Conservation (phyloP, 2,329 filamentous ascomycete species). For the Daldinia eschscholtzii region DNA sequence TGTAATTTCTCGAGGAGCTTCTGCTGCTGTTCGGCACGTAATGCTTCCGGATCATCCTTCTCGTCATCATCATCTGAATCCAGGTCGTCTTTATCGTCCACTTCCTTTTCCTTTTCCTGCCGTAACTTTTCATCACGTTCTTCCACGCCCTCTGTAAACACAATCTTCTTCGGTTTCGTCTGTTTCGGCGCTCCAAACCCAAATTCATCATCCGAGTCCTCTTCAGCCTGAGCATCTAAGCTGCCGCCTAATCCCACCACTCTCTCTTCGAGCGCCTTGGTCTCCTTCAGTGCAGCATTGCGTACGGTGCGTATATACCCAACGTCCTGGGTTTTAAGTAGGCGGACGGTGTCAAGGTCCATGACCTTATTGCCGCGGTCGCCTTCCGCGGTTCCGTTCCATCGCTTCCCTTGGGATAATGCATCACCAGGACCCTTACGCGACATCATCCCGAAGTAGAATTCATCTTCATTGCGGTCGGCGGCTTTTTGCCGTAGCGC, state of each 20-base stretch:
- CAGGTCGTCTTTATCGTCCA: constrained; percentile 31
- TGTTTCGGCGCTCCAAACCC: constrained; percentile 43
- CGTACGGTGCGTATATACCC: constrained; percentile 74
- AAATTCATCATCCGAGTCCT: constrained; percentile 50
- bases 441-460: constrained; percentile 78
- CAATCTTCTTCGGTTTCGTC: constrained; percentile 61
- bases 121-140: constrained; percentile 52
- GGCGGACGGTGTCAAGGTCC: constrained; percentile 68
- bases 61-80: constrained; percentile 53
- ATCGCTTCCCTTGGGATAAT: constrained; percentile 63
- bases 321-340: constrained; percentile 77
- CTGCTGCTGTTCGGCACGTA: constrained; percentile 58
- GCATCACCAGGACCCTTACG: constrained; percentile 67
- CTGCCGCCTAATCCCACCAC: constrained; percentile 60
- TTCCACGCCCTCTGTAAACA: constrained; percentile 61
- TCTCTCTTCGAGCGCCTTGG: constrained; percentile 66
- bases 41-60: constrained; percentile 52
- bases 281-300: constrained; percentile 70
- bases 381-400: constrained; percentile 68
- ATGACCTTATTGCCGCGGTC: constrained; percentile 69
- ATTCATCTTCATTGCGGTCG: constrained; percentile 78
- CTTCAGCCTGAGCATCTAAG: constrained; percentile 43
- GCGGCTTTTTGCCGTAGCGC: constrained; percentile 71
- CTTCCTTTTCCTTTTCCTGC: constrained; percentile 38
- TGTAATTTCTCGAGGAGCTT: constrained; percentile 60